Percentiles rank a stretch among this genome's conserved stretches.
These are phyloP conservation scores for Apiospora hydei DNA, from an alignment of 2,329 filamentous ascomycete species.

Conservation along the genomic window DNA sequence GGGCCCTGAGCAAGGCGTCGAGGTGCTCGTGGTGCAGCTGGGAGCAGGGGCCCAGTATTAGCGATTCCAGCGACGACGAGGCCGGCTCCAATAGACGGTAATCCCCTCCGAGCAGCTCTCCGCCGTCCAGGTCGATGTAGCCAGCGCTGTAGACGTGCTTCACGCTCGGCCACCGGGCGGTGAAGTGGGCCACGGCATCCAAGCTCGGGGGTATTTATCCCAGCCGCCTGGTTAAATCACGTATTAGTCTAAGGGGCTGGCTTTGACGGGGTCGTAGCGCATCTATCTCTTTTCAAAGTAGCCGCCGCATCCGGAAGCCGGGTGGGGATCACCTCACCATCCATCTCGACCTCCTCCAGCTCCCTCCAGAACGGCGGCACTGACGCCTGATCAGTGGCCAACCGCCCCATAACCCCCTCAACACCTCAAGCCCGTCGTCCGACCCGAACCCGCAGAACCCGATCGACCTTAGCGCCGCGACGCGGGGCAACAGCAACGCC, in stretches of 20 bases:
- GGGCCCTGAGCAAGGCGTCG: background rate
- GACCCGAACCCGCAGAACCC: background rate
- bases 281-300: too few species aligned
- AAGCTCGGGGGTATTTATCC: background rate
- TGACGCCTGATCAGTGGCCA: background rate
- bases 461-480: background rate
- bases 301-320: too few species aligned
- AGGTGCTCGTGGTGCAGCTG: background rate
- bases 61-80: background rate
- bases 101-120: fast-evolving
- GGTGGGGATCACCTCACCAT: background rate
- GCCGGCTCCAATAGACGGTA: background rate
- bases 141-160: background rate
- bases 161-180: background rate
- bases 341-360: background rate
- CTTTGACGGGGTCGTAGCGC: too few species aligned
- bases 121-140: background rate
- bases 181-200: background rate
- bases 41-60: background rate
- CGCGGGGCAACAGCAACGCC: background rate
- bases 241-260: too few species aligned
- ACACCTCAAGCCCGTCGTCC: background rate
- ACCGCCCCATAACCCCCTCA: background rate
- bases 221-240: background rate
- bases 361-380: background rate